Conservation (phyloP, 1,284 basidiomycete species). For the Peniophora sp. region DNA sequence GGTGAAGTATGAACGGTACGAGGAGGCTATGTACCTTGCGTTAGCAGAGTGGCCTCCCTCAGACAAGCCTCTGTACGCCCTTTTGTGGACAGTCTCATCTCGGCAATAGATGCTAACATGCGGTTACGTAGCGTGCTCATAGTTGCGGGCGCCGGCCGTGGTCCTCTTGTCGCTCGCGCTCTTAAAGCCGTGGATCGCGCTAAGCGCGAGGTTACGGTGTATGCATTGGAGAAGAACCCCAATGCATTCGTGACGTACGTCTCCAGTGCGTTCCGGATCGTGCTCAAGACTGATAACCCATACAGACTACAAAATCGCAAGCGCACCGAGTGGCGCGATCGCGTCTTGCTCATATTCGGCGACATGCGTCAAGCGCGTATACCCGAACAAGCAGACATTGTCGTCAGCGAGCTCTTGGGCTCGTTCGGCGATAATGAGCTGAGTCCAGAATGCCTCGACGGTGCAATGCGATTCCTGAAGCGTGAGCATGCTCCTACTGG, state of each 20-base stretch:
- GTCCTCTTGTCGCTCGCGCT: slow-evolving; percentile 86
- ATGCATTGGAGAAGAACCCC: slow-evolving; percentile 95
- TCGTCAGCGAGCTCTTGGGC: slow-evolving; percentile 93
- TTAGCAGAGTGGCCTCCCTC: slow-evolving; percentile 60
- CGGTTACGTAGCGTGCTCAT: slow-evolving; percentile 58
- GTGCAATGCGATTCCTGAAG: slow-evolving; percentile 88
- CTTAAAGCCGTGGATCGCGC: slow-evolving; percentile 75
- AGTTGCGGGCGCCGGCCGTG: slow-evolving; percentile 93
- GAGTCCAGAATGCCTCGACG: slow-evolving; percentile 95
- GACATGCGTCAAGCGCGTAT: slow-evolving; percentile 87
- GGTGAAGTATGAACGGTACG: slow-evolving; percentile 93
- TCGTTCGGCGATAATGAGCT: slow-evolving; percentile 99
- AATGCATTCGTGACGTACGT: slow-evolving; percentile 88
- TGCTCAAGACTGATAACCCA: slow-evolving; percentile 5
- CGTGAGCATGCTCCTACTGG: slow-evolving; percentile 36
- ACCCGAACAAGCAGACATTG: slow-evolving; percentile 84
- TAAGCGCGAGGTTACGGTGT: slow-evolving; percentile 59
- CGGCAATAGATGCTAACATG: slow-evolving; percentile 2
- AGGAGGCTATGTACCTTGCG: slow-evolving; percentile 88
- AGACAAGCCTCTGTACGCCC: slow-evolving; percentile 45
- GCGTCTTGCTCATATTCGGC: slow-evolving; percentile 80
- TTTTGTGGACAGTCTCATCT: slow-evolving; percentile 2
- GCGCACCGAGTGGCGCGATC: slow-evolving; percentile 76
- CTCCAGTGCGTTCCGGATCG: slow-evolving; percentile 1
- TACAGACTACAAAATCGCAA: slow-evolving; percentile 75